Evolutionary conservation across 169 alveolate genomes (phyloP).

Genomic region (Plasmodium berghei): DNA sequence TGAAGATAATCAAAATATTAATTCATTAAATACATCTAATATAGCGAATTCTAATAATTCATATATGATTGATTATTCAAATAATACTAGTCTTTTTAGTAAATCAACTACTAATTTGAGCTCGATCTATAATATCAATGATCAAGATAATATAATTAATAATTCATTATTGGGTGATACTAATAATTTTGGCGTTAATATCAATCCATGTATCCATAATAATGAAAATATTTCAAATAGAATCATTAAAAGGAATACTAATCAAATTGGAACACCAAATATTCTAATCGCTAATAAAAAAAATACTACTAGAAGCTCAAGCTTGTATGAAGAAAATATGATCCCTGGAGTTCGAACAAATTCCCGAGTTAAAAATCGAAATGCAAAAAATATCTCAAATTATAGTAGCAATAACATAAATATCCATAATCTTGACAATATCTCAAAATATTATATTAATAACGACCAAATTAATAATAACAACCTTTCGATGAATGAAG

Average conservation of each 20-base stretch:
- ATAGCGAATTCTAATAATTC: not conserved
- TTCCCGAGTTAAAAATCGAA: not conserved
- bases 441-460: not conserved
- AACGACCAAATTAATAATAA: slow-evolving; percentile 7
- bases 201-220: too few species aligned
- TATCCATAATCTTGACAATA: not conserved
- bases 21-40: not conserved
- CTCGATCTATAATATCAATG: slow-evolving; percentile 9
- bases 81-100: not conserved
- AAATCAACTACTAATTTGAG: slow-evolving; percentile 6
- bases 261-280: too few species aligned
- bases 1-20: not conserved
- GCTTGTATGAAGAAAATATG: too few species aligned
- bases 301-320: too few species aligned
- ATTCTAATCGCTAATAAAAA: too few species aligned
- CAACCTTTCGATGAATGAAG: not conserved
- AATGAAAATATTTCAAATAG: too few species aligned
- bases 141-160: not conserved
- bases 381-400: not conserved
- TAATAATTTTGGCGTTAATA: too few species aligned
- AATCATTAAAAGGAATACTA: too few species aligned
- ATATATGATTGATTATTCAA: not conserved
- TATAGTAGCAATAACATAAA: not conserved
- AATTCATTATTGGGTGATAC: too few species aligned
- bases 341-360: too few species aligned